Conservation (phyloP, 2,329 filamentous ascomycete genomes). For the Arthrobotrys pseudoclavata region DNA sequence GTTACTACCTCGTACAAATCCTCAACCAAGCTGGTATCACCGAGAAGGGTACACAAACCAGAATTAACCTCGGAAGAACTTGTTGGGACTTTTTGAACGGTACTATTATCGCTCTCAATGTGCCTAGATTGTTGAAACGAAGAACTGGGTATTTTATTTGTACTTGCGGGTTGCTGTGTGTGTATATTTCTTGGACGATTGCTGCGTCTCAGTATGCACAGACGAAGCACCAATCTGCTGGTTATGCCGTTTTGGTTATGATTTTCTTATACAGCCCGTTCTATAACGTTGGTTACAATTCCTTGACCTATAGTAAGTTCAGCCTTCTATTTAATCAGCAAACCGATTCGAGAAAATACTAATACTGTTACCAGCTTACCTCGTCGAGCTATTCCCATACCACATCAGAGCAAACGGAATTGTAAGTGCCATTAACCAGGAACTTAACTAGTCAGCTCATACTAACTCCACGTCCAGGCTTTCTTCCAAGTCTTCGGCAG, state of each 20-base stretch:
- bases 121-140: constrained; percentile 47
- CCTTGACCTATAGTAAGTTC: constrained; percentile 73
- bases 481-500: constrained; percentile 66
- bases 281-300: constrained; percentile 78
- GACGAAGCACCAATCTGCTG: constrained; percentile 64
- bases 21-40: constrained; percentile 69
- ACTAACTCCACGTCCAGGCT: constrained; percentile 7
- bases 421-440: constrained; percentile 61
- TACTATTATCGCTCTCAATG: constrained; percentile 65
- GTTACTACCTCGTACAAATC: constrained; percentile 70
- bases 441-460: neutral
- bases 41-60: constrained; percentile 67
- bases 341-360: neutral
- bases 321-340: neutral
- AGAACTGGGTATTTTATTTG: constrained; percentile 62
- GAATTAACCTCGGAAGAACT: constrained; percentile 67
- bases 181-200: constrained; percentile 67
- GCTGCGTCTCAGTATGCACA: constrained; percentile 66
- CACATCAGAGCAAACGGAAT: constrained; percentile 73
- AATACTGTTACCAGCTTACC: constrained; percentile 67
- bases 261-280: constrained; percentile 69
- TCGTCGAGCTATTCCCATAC: constrained; percentile 74
- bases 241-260: constrained; percentile 67
- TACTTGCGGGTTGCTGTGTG: constrained; percentile 65
- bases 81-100: constrained; percentile 69